Evolutionary conservation across 139 green algal genomes (phyloP), one percentile per base, ranked within the genome.

Genomic region (Cymbomonas tetramitiformis): DNA sequence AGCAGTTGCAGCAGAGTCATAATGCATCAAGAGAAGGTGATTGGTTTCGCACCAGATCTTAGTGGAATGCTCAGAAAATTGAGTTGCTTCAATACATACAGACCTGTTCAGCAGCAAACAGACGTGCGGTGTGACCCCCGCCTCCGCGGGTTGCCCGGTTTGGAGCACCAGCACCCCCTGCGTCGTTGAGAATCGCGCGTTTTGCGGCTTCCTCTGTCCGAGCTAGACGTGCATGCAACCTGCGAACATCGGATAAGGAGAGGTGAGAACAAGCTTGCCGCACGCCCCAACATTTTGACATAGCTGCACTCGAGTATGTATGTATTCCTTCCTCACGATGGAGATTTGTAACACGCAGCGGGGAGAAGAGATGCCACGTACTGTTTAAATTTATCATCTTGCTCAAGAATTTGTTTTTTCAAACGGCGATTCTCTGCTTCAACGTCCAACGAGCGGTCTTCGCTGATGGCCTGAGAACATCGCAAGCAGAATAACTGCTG

Each of bases 201-300:
- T 56, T 56, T 18, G 47, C 47, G 26, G 47, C 47, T 38, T 56
- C 47, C 47, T 56, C 47, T 18, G 47, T 28, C 7, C 47, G 8
- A 15, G 47, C 47, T 5, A 56, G 15, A 8, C 26, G 47, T 25
- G 47, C n/a, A n/a, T n/a, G n/a, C n/a, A n/a, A n/a, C n/a, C n/a
- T n/a, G n/a, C n/a, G n/a, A n/a, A n/a, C n/a, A n/a, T n/a, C n/a
- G n/a, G n/a, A n/a, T n/a, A n/a, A n/a, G n/a, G n/a, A n/a, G n/a
- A n/a, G n/a, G n/a, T n/a, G n/a, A n/a, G n/a, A n/a, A n/a, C n/a
- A n/a, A n/a, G n/a, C n/a, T n/a, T n/a, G n/a, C n/a, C n/a, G n/a
- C n/a, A n/a, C n/a, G n/a, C n/a, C n/a, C n/a, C n/a, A n/a, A n/a
- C n/a, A n/a, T n/a, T n/a, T n/a, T n/a, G n/a, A n/a, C n/a, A n/a